Conservation (phyloP, 2,329 filamentous ascomycete species). For the Claviceps lovelessii region DNA sequence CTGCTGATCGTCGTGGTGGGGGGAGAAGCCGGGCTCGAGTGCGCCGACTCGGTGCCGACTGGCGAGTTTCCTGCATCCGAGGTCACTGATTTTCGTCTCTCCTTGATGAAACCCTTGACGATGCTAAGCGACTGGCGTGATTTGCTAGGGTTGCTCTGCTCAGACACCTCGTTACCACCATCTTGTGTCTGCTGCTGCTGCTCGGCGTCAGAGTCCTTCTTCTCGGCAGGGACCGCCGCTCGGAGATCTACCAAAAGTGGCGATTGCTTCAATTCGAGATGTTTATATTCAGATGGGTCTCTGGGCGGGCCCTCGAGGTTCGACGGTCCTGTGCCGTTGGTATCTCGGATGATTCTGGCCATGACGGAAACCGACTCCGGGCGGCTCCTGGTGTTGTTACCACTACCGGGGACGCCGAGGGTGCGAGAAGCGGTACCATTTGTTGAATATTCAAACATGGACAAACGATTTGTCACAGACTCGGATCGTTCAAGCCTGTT, state of each 20-base stretch:
- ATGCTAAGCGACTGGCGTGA: constrained; percentile 42
- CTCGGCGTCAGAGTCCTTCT: constrained; percentile 12
- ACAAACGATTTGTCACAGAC: constrained; percentile 41
- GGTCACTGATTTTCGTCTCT: constrained; percentile 38
- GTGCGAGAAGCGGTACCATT: constrained; percentile 10
- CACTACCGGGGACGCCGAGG: constrained; percentile 10
- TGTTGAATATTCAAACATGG: constrained; percentile 34
- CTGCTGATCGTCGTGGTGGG: constrained; percentile 53
- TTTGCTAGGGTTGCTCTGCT: constrained; percentile 22
- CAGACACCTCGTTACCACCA: constrained; percentile 21
- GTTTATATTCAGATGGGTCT: constrained; percentile 29
- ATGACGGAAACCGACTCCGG: constrained; percentile 80
- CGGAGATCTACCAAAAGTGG: constrained; percentile 45
- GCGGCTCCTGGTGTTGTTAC: constrained; percentile 25
- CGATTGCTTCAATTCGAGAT: constrained; percentile 43
- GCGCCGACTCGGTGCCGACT: constrained; percentile 32
- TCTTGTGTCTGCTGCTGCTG: constrained; percentile 23
- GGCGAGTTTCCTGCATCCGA: constrained; percentile 20
- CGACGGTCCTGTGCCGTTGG: constrained; percentile 25
- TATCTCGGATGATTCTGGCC: constrained; percentile 64
- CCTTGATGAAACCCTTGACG: constrained; percentile 47
- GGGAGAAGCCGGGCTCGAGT: constrained; percentile 30
- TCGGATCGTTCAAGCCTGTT: constrained; percentile 32
- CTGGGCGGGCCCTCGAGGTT: constrained; percentile 24
- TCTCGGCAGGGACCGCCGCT: constrained; percentile 11